phyloP scores from a whole-genome alignment of 352 stramenopile genomes.

The Pythium inflatum region DNA sequence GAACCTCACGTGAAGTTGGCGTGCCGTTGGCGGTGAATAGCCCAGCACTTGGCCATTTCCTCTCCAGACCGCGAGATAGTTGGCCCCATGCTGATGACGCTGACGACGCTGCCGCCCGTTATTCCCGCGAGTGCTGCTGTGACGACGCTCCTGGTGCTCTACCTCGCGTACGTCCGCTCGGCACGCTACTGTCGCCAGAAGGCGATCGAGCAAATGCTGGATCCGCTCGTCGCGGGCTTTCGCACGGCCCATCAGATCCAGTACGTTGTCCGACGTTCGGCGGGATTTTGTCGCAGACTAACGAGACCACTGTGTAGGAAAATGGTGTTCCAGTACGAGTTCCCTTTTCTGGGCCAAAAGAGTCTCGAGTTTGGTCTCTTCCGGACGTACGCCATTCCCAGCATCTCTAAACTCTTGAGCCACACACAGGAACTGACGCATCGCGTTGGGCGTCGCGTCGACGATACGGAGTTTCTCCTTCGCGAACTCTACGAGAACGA shows the following conservation, averaged over 20 bases:
- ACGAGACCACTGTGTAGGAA: slow-evolving; percentile 3
- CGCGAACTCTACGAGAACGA: slow-evolving; percentile 25
- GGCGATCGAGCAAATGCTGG: neutral
- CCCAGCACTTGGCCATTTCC: too few species aligned
- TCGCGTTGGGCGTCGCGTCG: slow-evolving; percentile 13
- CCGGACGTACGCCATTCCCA: slow-evolving; percentile 24
- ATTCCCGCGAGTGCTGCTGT: neutral
- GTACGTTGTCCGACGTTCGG: too few species aligned
- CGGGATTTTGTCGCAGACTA: too few species aligned
- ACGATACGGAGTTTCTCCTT: slow-evolving; percentile 22
- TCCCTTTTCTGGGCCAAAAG: slow-evolving; percentile 11
- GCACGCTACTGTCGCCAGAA: neutral
- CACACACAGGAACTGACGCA: slow-evolving; percentile 18
- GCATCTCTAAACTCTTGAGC: slow-evolving; percentile 13
- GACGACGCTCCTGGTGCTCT: neutral
- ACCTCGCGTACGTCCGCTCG: neutral
- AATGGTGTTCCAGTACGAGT: slow-evolving; percentile 7
- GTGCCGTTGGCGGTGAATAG: too few species aligned
- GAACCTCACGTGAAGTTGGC: too few species aligned
- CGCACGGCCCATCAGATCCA: neutral
- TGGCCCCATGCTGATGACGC: too few species aligned
- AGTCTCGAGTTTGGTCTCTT: slow-evolving; percentile 28
- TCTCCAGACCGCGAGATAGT: too few species aligned
- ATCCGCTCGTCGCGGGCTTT: neutral
- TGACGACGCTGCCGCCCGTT: too few species aligned